These are phyloP conservation scores for Sequoiadendron giganteum DNA, from an alignment of 75 land plant species.

Conservation along the genomic window DNA sequence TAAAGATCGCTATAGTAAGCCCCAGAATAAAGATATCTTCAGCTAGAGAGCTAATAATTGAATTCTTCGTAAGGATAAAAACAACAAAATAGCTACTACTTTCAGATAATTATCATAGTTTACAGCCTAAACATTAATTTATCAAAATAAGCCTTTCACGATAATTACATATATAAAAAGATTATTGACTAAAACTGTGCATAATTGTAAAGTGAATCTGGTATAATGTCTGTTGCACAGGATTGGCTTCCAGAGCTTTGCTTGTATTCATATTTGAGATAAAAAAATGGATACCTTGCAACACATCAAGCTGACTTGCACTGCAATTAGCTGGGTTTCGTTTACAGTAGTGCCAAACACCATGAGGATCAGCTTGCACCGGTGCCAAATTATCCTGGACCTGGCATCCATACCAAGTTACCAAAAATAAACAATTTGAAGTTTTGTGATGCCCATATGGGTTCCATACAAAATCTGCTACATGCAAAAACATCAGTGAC, in stretches of 20 bases:
- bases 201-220: not conserved
- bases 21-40: not conserved
- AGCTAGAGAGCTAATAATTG: not conserved
- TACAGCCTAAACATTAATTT: not conserved
- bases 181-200: not conserved
- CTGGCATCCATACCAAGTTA: constrained; percentile 20
- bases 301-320: constrained; percentile 36
- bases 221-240: not conserved
- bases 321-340: constrained; percentile 55
- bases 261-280: not conserved
- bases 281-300: constrained; percentile 60
- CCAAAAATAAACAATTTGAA: not conserved
- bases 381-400: constrained; percentile 63
- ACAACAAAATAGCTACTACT: not conserved
- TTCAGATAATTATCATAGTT: not conserved
- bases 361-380: constrained; percentile 57
- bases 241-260: not conserved
- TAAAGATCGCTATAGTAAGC: not conserved
- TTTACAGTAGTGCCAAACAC: constrained; percentile 68
- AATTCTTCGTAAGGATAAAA: not conserved
- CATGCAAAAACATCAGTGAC: not conserved
- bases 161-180: not conserved
- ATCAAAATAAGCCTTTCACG: not conserved
- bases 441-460: not conserved
- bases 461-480: not conserved